A percentile compares a stretch with the other conserved stretches of the same genome.
phyloP scores from a whole-genome alignment of 148 eudicot genomes.

The Vaccinium myrtillus region DNA sequence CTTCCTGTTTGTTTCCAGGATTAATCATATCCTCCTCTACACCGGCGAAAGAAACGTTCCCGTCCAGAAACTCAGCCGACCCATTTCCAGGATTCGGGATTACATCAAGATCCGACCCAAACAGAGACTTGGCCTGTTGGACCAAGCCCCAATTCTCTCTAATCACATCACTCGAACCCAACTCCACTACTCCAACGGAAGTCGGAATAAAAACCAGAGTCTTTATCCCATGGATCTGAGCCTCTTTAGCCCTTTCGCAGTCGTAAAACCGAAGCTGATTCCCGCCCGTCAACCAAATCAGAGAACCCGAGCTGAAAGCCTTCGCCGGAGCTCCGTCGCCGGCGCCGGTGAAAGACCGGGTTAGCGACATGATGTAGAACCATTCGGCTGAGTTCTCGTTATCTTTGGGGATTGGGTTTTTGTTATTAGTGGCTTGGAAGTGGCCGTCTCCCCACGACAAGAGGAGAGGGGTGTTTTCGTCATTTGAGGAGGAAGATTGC shows the following conservation, averaged over 20 bases:
- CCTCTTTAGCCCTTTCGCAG: constrained; percentile 77
- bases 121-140: constrained; percentile 43
- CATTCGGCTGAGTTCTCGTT: constrained; percentile 44
- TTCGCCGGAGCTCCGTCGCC: constrained; percentile 45
- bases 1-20: background rate
- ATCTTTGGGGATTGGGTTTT: background rate
- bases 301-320: constrained; percentile 44
- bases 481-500: constrained; percentile 32
- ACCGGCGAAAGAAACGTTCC: constrained; percentile 18
- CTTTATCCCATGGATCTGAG: constrained; percentile 59
- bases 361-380: constrained; percentile 68
- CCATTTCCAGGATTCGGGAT: background rate
- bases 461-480: constrained; percentile 22
- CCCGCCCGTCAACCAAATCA: constrained; percentile 61
- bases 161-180: constrained; percentile 51
- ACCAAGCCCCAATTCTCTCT: constrained; percentile 55
- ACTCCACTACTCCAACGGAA: constrained; percentile 57
- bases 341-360: constrained; percentile 28
- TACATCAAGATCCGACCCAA: constrained; percentile 26
- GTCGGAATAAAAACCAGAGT: constrained; percentile 65
- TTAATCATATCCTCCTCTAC: background rate
- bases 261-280: constrained; percentile 38
- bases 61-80: background rate
- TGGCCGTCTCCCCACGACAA: constrained; percentile 73
- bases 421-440: constrained; percentile 30